Percentiles rank a stretch among this genome's conserved stretches.
Conservation (phyloP, 176 grass and related monocot species). For the Lolium rigidum region DNA sequence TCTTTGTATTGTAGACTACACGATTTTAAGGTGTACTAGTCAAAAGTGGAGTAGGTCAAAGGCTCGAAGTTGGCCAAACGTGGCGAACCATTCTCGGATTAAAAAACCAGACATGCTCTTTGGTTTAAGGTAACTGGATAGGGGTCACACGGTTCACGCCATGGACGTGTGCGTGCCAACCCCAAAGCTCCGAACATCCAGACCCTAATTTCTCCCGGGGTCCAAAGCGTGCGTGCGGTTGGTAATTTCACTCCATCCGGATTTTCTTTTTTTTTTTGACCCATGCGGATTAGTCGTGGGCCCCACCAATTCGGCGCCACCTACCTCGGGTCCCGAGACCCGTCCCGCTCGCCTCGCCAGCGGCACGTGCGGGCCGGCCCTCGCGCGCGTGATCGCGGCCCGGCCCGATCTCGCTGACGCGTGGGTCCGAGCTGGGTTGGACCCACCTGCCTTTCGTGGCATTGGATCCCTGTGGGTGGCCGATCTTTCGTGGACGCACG, state of each 20-base stretch:
- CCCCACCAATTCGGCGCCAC: background rate
- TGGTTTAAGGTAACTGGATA: background rate
- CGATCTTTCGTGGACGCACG: background rate
- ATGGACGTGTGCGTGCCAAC: background rate
- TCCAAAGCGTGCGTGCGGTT: background rate
- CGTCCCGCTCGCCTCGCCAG: background rate
- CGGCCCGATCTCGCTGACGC: background rate
- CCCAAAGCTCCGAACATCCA: no score
- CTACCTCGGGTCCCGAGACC: background rate
- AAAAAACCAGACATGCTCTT: background rate
- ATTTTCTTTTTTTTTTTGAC: no score
- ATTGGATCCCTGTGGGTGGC: background rate
- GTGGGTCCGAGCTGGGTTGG: background rate
- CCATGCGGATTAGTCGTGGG: no score
- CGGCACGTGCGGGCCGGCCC: background rate
- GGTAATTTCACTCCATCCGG: background rate
- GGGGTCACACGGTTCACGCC: background rate
- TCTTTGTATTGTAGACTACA: rapidly evolving
- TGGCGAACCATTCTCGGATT: no score
- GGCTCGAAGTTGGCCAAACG: no score
- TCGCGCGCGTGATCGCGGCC: background rate
- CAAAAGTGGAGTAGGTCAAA: no score
- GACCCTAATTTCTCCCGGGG: background rate
- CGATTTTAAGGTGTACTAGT: rapidly evolving
- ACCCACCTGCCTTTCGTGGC: background rate